Conservation (phyloP, 1,139 yeast species). For the Geotrichum phurueaensis region DNA sequence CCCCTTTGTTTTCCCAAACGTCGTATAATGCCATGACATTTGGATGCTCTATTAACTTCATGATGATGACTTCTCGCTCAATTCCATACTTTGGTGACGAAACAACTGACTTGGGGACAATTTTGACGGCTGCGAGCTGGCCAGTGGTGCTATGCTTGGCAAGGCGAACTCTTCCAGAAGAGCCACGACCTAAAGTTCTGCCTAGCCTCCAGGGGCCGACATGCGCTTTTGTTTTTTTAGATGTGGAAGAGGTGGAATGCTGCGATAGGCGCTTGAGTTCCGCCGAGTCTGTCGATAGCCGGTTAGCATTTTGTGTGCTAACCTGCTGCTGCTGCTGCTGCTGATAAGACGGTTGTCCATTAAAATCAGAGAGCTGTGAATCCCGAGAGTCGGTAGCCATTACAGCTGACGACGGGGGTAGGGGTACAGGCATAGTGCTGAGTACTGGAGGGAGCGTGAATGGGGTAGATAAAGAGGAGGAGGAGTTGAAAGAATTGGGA, state of each 20-base stretch:
- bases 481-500: not conserved
- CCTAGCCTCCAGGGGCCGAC: constrained; percentile 98
- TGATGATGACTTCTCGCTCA: constrained; percentile 89
- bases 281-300: constrained; percentile 2
- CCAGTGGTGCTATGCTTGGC: constrained; percentile 84
- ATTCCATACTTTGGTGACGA: constrained; percentile 70
- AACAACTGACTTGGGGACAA: constrained; percentile 73
- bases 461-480: not conserved
- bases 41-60: constrained; percentile 86
- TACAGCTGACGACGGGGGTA: constrained; percentile 1
- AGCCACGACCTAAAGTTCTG: constrained; percentile 88
- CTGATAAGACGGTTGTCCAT: not conserved
- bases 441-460: not conserved
- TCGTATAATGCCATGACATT: constrained; percentile 94
- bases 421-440: not conserved
- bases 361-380: not conserved
- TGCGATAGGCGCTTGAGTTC: constrained; percentile 50
- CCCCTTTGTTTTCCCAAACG: constrained; percentile 97
- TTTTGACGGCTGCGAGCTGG: constrained; percentile 91
- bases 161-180: constrained; percentile 87
- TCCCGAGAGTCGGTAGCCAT: constrained; percentile 2
- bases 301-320: not conserved
- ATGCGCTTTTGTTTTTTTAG: constrained; percentile 52
- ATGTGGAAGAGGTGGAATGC: constrained; percentile 43
- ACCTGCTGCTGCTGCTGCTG: not conserved